Evolutionary conservation across 352 stramenopile species (phyloP), one percentile per base, ranked within the genome.

Genomic region (Globisporangium orthogonon): DNA sequence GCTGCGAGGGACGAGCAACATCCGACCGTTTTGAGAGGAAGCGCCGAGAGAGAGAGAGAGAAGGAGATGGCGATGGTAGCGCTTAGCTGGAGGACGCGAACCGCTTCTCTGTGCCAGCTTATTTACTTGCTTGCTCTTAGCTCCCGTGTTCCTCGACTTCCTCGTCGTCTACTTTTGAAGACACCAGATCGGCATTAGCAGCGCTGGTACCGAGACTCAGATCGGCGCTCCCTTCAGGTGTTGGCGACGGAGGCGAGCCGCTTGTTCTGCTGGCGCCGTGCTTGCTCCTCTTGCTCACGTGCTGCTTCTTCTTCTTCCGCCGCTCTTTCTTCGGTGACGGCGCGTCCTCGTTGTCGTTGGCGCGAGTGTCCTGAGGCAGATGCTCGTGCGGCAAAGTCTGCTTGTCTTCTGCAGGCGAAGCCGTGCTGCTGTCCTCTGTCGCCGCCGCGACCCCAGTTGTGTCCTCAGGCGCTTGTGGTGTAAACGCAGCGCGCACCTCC

Each of bases 1-100:
- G 40, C 73, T 98, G n/a, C 86, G 91, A 11, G 94, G 93, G 14
- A 97, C 92, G 29, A 78, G 67, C 52, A 85, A 82, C 60, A 86
- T 98, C 52, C 80, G 79, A 14, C 82, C 80, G 35, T 94, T 94
- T 61, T 94, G 43, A 76, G 37, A 5, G 9, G 15, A 50, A 30
- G 33, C 6, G 1, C 4, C 10, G 33, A 37, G 33, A 37, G 33
- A 7, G 31, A n/a, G 31, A 13, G 37, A 33, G 13, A 50, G 37
- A 35, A 7, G 7, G 31, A 35, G 33, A 37, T 37, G 33, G 10
- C 5, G 33, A 37, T 37, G 33, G 10, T 37, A 23, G 23, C 23
- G 23, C 23, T 23, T 23, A 23, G 23, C 23, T 23, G 23, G 23
- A 23, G 23, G 23, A 23, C 23, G 23, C 23, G 23, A 23, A 23